These are phyloP conservation scores for Colletotrichum karsti DNA, from an alignment of 2,329 filamentous ascomycete species.

Conservation along the genomic window DNA sequence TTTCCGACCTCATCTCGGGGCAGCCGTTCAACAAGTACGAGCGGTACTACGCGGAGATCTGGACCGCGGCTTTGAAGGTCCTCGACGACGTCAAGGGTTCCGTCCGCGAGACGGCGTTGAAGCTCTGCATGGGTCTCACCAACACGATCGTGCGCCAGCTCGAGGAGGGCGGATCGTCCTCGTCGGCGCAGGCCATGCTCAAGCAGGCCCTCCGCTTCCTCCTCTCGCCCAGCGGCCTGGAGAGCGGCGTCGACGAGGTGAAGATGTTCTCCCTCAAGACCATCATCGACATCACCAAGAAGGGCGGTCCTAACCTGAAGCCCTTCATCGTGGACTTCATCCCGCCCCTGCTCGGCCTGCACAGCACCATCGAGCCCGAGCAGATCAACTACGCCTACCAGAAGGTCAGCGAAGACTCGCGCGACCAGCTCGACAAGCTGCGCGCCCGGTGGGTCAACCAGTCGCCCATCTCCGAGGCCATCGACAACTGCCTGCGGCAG, in stretches of 20 bases:
- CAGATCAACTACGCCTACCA: constrained; percentile 93
- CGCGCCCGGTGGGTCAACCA: constrained; percentile 82
- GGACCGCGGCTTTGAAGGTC: constrained; percentile 87
- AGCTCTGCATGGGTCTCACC: constrained; percentile 84
- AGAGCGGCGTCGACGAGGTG: constrained; percentile 88
- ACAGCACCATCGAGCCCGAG: constrained; percentile 90
- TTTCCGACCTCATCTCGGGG: constrained; percentile 88
- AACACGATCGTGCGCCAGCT: constrained; percentile 86
- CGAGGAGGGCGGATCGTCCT: constrained; percentile 77
- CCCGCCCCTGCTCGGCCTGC: constrained; percentile 79
- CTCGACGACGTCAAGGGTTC: constrained; percentile 96
- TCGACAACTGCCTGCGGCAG: constrained; percentile 87
- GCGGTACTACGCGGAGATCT: constrained; percentile 84
- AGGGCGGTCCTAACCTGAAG: constrained; percentile 79
- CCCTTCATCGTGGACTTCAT: constrained; percentile 86
- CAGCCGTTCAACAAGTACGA: constrained; percentile 81
- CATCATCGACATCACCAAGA: constrained; percentile 89
- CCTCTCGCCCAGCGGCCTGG: constrained; percentile 86
- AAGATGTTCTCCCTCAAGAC: constrained; percentile 85
- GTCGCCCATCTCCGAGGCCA: constrained; percentile 91
- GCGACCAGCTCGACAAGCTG: constrained; percentile 90
- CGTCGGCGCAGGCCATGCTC: constrained; percentile 81
- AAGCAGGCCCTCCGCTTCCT: constrained; percentile 90
- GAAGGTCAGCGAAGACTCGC: constrained; percentile 85
- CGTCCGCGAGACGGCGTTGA: constrained; percentile 82